Evolutionary conservation across 306 rosid genomes (phyloP), one percentile per base, ranked within the genome.

Genomic region (Elaeagnus macrophylla): DNA sequence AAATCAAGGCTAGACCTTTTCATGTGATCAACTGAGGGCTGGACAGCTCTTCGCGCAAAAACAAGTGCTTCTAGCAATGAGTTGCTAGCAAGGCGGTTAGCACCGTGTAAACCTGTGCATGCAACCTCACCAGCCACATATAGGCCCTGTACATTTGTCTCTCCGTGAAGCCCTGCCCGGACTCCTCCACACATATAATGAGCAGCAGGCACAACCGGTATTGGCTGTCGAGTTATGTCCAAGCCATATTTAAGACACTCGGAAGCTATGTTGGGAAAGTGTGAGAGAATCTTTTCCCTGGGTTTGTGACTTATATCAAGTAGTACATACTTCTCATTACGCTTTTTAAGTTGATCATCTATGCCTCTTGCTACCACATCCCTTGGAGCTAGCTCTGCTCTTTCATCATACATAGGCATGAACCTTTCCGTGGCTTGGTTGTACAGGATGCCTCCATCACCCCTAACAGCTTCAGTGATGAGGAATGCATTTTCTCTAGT

Each of bases 171-270:
- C 53, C 96, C 91, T 5, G 97, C 89, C 8, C 83, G 83, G 54
- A 86, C 96, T 51, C 96, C 97, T 44, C 97, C 97, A 56, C 97
- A 91, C 75, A 91, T 86, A 77, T 91, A 91, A 77, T 86, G 97
- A 60, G 97, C 89, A 19, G 97, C 97, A 18, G 97, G 97, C 68
- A 86, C 95, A 48, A 86, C 96, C 0, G 96, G 96, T 64, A 91
- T 84, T 32, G 97, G 93, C 66, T 60, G 75, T 45, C 58, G 62
- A 16, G 97, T 86, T 70, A 91, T 84, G 77, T 91, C 97, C 75
- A 91, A 61, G 54, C 95, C 95, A 54, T 79, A 35, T 37, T 56
- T 72, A 60, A 84, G 87, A 67, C 97, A 91, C 64, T 62, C 81
- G 1, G 95, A 75, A 14, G 95, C 86, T 58, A 86, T 86, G 58